Conservation (phyloP, 495 filamentous ascomycete species). For the Trichodelitschia bisporula region DNA sequence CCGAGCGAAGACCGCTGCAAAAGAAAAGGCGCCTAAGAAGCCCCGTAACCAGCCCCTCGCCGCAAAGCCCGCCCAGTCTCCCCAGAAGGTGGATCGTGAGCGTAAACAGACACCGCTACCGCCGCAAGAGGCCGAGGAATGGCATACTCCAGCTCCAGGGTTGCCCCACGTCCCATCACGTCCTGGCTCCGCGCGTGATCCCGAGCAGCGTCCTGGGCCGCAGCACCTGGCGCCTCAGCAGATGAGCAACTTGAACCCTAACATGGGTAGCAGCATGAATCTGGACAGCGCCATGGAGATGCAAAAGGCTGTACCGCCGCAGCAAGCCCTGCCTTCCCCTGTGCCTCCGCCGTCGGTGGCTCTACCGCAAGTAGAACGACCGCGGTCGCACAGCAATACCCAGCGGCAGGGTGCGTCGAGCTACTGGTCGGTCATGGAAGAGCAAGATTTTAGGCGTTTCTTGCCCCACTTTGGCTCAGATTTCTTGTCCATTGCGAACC, state of each 20-base stretch:
- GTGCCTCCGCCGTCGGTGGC: neutral
- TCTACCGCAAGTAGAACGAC: conserved; percentile 4
- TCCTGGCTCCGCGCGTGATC: too few species aligned
- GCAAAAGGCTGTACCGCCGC: neutral
- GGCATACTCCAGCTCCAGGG: too few species aligned
- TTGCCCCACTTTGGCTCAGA: conserved; percentile 72
- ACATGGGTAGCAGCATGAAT: neutral
- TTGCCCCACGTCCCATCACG: too few species aligned
- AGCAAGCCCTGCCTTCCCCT: conserved; percentile 1
- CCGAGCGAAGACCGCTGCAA: conserved; percentile 12
- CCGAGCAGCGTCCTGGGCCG: too few species aligned
- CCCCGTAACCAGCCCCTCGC: conserved; percentile 12
- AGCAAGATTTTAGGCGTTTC: conserved; percentile 53
- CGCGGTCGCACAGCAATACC: conserved; percentile 1
- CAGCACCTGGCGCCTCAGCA: neutral
- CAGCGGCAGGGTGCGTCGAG: conserved; percentile 35
- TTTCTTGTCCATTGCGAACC: conserved; percentile 57
- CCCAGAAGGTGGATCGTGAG: conserved; percentile 7
- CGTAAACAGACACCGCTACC: too few species aligned
- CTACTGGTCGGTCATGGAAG: conserved; percentile 93
- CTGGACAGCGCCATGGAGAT: neutral
- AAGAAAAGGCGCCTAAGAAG: conserved; percentile 12
- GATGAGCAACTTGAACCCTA: neutral
- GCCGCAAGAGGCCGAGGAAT: too few species aligned
- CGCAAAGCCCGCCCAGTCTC: conserved; percentile 13